Evolutionary conservation across 2,329 filamentous ascomycete species (phyloP).

Genomic region (Exophiala aquamarina): DNA sequence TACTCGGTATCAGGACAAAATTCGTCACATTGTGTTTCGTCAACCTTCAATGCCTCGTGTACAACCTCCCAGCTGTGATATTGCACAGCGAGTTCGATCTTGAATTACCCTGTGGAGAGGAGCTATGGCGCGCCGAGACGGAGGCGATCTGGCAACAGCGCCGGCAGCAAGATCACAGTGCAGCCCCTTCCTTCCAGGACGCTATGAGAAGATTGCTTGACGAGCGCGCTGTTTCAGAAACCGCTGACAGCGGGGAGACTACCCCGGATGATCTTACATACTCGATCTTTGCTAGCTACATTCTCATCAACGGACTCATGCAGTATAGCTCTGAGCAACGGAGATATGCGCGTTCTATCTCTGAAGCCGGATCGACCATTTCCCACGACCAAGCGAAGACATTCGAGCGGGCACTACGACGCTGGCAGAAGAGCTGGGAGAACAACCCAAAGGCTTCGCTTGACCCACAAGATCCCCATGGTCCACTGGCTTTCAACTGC

Average conservation of each 20-base stretch:
- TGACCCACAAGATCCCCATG: constrained; percentile 39
- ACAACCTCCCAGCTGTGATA: not conserved
- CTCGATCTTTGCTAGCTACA: too few species aligned
- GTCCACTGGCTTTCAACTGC: constrained; percentile 64
- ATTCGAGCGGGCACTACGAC: constrained; percentile 42
- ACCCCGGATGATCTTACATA: too few species aligned
- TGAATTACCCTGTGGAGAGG: not conserved
- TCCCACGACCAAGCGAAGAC: constrained; percentile 39
- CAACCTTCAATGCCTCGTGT: not conserved
- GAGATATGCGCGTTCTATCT: not conserved
- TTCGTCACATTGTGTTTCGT: not conserved
- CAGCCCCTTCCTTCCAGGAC: not conserved
- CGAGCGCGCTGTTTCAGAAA: not conserved
- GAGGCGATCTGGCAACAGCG: not conserved
- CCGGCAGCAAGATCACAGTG: not conserved
- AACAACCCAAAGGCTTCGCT: constrained; percentile 37
- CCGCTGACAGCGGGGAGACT: too few species aligned
- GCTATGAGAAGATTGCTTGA: not conserved
- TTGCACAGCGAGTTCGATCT: not conserved
- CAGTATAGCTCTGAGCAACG: not conserved
- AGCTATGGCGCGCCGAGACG: not conserved
- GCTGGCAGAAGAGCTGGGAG: constrained; percentile 40
- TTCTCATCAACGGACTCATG: not conserved
- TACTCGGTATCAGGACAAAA: not conserved
- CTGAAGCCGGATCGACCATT: constrained; percentile 29